Conservation (phyloP, 257 asterid species). For the Nyctanthes arbortristis region DNA sequence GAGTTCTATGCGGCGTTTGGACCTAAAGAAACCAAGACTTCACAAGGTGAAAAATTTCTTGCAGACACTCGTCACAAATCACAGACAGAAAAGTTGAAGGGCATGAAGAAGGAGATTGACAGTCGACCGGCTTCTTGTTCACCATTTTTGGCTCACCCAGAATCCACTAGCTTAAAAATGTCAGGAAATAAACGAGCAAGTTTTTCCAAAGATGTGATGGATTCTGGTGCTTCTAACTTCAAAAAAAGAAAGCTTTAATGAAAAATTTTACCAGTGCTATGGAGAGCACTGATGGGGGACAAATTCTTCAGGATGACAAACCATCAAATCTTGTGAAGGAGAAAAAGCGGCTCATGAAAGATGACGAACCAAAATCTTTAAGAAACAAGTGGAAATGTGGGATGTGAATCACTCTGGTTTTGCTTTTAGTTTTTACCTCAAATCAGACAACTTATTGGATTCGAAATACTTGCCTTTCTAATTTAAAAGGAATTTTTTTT, state of each 20-base stretch:
- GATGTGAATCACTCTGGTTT: conserved; percentile 14
- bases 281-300: conserved; percentile 20
- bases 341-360: conserved; percentile 37
- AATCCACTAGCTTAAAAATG: conserved; percentile 39
- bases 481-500: background rate
- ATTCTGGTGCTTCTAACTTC: conserved; percentile 24
- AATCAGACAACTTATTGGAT: conserved; percentile 19
- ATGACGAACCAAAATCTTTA: conserved; percentile 27
- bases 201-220: conserved; percentile 21
- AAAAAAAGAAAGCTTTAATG: conserved; percentile 39
- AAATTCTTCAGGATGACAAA: conserved; percentile 22
- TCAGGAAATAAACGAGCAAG: conserved; percentile 42
- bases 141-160: conserved; percentile 78
- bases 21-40: conserved; percentile 49
- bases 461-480: background rate
- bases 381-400: conserved; percentile 39
- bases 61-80: conserved; percentile 48
- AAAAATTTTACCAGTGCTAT: conserved; percentile 17
- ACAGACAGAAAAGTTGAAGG: conserved; percentile 66
- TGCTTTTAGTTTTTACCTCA: conserved; percentile 16
- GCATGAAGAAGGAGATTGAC: conserved; percentile 74
- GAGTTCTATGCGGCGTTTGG: conserved; percentile 80
- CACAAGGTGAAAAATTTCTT: conserved; percentile 59
- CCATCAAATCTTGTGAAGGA: conserved; percentile 26
- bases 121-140: conserved; percentile 40